phyloP scores from a whole-genome alignment of 169 alveolate species.

The Eimeria praecox region DNA sequence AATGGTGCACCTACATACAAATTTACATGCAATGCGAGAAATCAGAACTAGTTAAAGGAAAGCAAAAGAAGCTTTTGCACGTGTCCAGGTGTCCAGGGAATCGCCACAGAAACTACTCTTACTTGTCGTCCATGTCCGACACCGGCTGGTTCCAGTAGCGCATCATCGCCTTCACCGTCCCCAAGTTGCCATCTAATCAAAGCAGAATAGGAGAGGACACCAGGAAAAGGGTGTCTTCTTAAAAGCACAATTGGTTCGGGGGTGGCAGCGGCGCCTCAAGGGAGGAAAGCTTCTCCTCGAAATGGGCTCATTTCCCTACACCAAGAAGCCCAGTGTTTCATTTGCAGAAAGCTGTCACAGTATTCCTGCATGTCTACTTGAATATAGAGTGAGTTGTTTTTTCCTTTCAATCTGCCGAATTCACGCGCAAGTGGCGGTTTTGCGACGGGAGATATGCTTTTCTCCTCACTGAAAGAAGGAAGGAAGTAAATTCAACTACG shows the following conservation, averaged over 20 bases:
- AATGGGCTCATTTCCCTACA: background rate
- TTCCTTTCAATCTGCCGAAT: background rate
- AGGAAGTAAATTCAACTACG: background rate
- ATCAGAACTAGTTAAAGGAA: too few species aligned
- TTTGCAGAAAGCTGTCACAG: background rate
- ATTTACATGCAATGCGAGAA: background rate
- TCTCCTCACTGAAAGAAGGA: background rate
- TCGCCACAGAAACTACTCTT: background rate
- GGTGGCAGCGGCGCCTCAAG: background rate
- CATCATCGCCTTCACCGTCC: constrained; percentile 73
- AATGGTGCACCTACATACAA: background rate
- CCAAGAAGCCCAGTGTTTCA: background rate
- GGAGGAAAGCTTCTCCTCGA: background rate
- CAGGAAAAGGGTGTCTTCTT: background rate
- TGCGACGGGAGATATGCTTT: background rate
- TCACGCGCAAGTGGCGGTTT: background rate
- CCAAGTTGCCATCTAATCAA: constrained; percentile 67
- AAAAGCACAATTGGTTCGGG: background rate
- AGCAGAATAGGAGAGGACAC: background rate
- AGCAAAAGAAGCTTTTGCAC: too few species aligned
- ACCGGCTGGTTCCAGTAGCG: constrained; percentile 80
- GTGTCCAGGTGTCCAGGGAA: background rate
- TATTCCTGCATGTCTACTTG: background rate
- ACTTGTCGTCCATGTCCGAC: constrained; percentile 78
- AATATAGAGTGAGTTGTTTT: background rate